Evolutionary conservation across 108 stramenopile genomes (phyloP).

Genomic region (Nannochloropsis oceanica): DNA sequence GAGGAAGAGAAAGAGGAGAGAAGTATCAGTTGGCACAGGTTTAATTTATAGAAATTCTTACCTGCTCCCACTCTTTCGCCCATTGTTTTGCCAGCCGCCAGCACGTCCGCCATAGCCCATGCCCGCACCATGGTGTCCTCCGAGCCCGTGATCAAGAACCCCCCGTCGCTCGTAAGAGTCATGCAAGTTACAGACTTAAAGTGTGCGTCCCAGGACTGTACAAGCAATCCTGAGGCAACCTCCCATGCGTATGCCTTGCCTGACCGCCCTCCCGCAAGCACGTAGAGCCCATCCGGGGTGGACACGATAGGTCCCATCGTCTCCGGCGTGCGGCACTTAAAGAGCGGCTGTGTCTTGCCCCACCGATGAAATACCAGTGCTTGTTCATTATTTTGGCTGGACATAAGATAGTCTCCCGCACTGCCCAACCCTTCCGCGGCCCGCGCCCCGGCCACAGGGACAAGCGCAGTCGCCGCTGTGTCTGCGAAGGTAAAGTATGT

Average conservation of each 20-base stretch:
- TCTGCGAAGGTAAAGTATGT: background rate
- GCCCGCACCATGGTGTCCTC: background rate
- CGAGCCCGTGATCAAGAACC: background rate
- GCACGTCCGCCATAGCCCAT: background rate
- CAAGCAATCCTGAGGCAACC: background rate
- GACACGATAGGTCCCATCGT: background rate
- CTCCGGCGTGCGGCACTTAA: background rate
- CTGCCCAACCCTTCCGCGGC: background rate
- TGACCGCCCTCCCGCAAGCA: background rate
- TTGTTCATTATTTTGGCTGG: background rate
- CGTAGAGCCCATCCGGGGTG: background rate
- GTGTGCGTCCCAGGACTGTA: background rate
- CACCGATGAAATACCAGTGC: background rate
- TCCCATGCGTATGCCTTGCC: background rate
- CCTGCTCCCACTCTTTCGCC: background rate
- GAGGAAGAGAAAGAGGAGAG: too few species aligned
- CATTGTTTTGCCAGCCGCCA: background rate
- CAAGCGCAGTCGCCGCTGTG: background rate
- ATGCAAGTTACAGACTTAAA: background rate
- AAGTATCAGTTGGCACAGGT: too few species aligned
- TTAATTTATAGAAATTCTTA: background rate
- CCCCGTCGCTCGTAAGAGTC: background rate
- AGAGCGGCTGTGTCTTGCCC: background rate
- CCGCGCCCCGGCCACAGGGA: background rate
- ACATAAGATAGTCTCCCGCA: background rate